Percentiles rank a stretch among this genome's conserved stretches.
These are phyloP conservation scores for Phytophthora crassamura DNA, from an alignment of 352 stramenopile species.

Conservation along the genomic window DNA sequence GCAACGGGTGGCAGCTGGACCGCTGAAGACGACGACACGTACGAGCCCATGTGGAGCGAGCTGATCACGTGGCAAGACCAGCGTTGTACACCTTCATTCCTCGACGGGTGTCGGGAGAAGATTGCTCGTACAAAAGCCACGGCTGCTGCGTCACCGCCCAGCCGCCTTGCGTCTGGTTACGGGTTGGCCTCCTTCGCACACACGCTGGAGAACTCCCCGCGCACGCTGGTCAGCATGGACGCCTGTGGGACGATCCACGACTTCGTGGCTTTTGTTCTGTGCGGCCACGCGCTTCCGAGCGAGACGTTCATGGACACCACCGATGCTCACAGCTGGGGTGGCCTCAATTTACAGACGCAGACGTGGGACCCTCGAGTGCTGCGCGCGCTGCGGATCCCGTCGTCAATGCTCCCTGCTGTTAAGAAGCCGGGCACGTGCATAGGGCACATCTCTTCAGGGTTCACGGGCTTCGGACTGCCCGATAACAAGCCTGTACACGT, in stretches of 20 bases:
- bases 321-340: conserved; percentile 81
- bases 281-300: conserved; percentile 46
- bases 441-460: conserved; percentile 34
- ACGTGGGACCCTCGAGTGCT: conserved; percentile 59
- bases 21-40: conserved; percentile 5
- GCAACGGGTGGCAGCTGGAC: conserved; percentile 10
- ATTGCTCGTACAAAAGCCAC: conserved; percentile 19
- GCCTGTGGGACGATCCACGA: conserved; percentile 85
- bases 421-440: conserved; percentile 59
- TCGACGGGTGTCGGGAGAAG: conserved; percentile 41
- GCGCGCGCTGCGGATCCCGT: conserved; percentile 60
- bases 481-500: conserved; percentile 49
- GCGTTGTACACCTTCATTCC: conserved; percentile 67
- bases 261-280: conserved; percentile 78
- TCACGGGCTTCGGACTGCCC: conserved; percentile 46
- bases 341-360: conserved; percentile 50
- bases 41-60: conserved; percentile 55
- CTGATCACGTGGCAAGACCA: conserved; percentile 86
- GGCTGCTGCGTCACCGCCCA: conserved; percentile 19
- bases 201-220: conserved; percentile 43
- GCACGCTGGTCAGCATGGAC: conserved; percentile 57
- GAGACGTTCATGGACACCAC: conserved; percentile 74
- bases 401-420: conserved; percentile 65
- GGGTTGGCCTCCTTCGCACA: conserved; percentile 76
- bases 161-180: conserved; percentile 63